A percentile compares a stretch with the other conserved stretches of the same genome.
Conservation (phyloP, 805 yeast species). For the Ogataea chonburiensis region DNA sequence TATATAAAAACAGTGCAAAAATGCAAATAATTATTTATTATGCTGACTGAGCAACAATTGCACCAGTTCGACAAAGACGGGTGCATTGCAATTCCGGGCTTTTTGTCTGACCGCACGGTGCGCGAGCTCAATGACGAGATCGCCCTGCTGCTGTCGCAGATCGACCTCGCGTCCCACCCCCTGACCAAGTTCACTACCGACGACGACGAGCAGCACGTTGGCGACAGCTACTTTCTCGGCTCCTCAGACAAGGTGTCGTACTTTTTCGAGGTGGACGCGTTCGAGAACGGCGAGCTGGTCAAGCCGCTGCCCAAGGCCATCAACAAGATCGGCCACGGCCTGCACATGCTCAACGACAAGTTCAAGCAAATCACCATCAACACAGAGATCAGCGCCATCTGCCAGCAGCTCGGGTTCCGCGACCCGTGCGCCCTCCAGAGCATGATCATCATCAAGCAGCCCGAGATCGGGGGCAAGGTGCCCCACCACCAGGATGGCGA, state of each 20-base stretch:
- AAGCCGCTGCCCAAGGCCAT: constrained; percentile 56
- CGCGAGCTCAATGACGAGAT: constrained; percentile 42
- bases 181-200: constrained; percentile 65
- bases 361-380: constrained; percentile 53
- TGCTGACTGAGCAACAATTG: constrained; percentile 48
- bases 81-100: constrained; percentile 57
- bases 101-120: constrained; percentile 45
- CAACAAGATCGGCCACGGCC: constrained; percentile 78
- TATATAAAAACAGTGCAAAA: background rate
- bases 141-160: constrained; percentile 41
- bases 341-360: constrained; percentile 55
- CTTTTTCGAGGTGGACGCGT: constrained; percentile 72
- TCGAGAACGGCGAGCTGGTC: constrained; percentile 48
- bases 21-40: constrained; percentile 1
- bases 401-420: constrained; percentile 47
- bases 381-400: constrained; percentile 49
- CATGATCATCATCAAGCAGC: constrained; percentile 79
- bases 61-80: constrained; percentile 54
- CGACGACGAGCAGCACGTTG: constrained; percentile 54
- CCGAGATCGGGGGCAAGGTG: constrained; percentile 68
- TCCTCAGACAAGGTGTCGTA: constrained; percentile 68
- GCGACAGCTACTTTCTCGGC: constrained; percentile 68
- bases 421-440: constrained; percentile 76
- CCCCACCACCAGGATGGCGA: constrained; percentile 78
- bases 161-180: constrained; percentile 62